Evolutionary conservation across 2,329 filamentous ascomycete species (phyloP).

Genomic region (Colletotrichum falcatum): DNA sequence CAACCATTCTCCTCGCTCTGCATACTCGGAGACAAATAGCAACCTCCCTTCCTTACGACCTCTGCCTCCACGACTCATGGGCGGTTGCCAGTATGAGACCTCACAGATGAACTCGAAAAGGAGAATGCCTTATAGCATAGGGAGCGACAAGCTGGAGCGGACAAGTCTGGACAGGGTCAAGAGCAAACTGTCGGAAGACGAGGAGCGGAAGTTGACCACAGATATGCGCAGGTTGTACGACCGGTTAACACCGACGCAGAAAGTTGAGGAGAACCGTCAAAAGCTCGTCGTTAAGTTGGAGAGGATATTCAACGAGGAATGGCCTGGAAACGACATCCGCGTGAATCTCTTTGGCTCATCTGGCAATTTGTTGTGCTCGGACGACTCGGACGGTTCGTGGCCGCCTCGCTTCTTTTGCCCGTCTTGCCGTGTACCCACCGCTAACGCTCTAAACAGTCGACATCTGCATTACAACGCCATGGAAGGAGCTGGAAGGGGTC

Average conservation of each 20-base stretch:
- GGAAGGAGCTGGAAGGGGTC: conserved; percentile 88
- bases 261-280: conserved; percentile 80
- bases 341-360: conserved; percentile 98
- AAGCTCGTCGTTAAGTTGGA: conserved; percentile 89
- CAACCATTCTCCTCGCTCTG: conserved; percentile 89
- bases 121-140: conserved; percentile 91
- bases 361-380: conserved; percentile 92
- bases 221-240: conserved; percentile 91
- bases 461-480: conserved; percentile 94
- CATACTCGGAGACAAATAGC: conserved; percentile 88
- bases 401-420: neutral
- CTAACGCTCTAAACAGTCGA: conserved; percentile 75
- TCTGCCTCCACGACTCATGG: conserved; percentile 64
- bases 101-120: conserved; percentile 83
- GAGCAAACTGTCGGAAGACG: conserved; percentile 75
- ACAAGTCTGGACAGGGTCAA: conserved; percentile 79
- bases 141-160: conserved; percentile 81
- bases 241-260: conserved; percentile 82
- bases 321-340: conserved; percentile 89
- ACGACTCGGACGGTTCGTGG: conserved; percentile 89
- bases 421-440: neutral
- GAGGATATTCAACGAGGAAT: conserved; percentile 87
- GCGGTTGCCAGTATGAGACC: conserved; percentile 89
- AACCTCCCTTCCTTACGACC: conserved; percentile 76
- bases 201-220: conserved; percentile 79